phyloP scores from a whole-genome alignment of 352 stramenopile genomes.

The Aphanomyces cochlioides region DNA sequence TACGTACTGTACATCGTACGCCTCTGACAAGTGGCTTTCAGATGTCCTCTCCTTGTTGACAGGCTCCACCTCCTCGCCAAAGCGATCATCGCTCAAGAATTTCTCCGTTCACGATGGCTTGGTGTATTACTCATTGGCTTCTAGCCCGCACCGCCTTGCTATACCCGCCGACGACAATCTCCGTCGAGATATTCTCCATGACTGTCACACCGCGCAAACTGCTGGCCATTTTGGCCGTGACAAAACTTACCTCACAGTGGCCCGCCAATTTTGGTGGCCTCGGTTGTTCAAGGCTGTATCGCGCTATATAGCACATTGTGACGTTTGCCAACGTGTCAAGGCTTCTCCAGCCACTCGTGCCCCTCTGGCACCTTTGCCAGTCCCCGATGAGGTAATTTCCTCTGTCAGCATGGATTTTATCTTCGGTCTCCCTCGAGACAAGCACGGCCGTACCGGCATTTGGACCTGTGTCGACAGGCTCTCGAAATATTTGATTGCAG shows the following conservation, averaged over 20 bases:
- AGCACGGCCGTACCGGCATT: not conserved
- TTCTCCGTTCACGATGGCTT: not conserved
- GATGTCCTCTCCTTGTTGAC: not conserved
- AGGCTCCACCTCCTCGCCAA: not conserved
- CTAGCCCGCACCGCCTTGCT: not conserved
- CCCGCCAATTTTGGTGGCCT: not conserved
- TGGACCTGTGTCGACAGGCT: not conserved
- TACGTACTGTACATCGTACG: not conserved
- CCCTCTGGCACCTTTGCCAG: not conserved
- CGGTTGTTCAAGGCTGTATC: not conserved
- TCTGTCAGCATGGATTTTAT: not conserved
- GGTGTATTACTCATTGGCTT: not conserved
- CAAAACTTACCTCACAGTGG: not conserved
- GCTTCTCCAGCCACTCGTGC: not conserved
- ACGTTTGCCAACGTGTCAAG: not conserved
- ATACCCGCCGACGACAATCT: not conserved
- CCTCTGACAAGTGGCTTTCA: not conserved
- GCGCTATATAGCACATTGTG: not conserved
- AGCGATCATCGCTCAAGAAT: not conserved
- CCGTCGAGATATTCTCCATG: not conserved
- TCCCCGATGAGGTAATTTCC: not conserved
- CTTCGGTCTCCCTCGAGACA: not conserved
- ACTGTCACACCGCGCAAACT: not conserved
- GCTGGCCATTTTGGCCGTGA: not conserved
- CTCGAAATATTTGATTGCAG: not conserved